A percentile compares a stretch with the other conserved stretches of the same genome.
Evolutionary conservation across 768 basidiomycete genomes (phyloP).

Genomic region (Udeniomyces megalosporus): DNA sequence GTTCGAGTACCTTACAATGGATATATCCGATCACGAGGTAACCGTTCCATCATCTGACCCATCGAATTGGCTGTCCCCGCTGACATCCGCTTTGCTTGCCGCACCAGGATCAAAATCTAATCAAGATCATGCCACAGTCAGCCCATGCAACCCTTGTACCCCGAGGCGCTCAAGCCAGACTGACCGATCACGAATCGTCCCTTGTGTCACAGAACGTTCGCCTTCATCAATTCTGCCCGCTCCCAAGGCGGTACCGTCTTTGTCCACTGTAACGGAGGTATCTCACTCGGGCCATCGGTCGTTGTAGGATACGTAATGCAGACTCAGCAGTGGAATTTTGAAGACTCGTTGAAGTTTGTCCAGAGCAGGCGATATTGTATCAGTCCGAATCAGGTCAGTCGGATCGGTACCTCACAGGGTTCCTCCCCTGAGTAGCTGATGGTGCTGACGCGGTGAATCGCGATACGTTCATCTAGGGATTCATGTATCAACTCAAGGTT

Average conservation of each 20-base stretch:
- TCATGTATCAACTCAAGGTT: constrained; percentile 82
- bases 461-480: constrained; percentile 31
- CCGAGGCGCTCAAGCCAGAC: too few species aligned
- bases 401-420: background rate
- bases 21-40: constrained; percentile 73
- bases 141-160: constrained; percentile 20
- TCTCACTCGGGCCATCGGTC: constrained; percentile 71
- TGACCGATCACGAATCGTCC: background rate
- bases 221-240: constrained; percentile 49
- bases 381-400: constrained; percentile 56
- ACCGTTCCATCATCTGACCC: too few species aligned
- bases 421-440: background rate
- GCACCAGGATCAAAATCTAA: constrained; percentile 65
- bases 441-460: background rate
- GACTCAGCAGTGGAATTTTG: constrained; percentile 61
- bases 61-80: background rate
- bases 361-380: constrained; percentile 88
- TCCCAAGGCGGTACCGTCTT: constrained; percentile 54
- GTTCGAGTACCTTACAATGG: constrained; percentile 61
- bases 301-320: constrained; percentile 92
- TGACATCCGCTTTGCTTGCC: background rate
- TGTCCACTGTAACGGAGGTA: constrained; percentile 87
- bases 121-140: constrained; percentile 71
- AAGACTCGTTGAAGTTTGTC: constrained; percentile 72
- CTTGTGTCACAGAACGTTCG: constrained; percentile 14